Conservation (phyloP, 495 filamentous ascomycete genomes). For the Talaromyces proteolyticus region DNA sequence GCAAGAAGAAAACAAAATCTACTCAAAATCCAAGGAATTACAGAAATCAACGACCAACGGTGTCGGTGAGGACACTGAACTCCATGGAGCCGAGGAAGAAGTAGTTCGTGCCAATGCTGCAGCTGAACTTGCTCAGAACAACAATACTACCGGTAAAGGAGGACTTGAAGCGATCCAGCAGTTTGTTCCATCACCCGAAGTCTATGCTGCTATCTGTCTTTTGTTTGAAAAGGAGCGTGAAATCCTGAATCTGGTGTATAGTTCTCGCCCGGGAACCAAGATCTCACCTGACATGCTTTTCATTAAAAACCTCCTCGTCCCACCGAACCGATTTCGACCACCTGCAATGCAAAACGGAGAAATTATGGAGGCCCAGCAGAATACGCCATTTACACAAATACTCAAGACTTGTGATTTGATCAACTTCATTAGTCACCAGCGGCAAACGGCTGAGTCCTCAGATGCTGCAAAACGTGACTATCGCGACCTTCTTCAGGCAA, state of each 20-base stretch:
- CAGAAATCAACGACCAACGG: conserved; percentile 10
- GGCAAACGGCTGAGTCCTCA: conserved; percentile 44
- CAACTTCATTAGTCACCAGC: conserved; percentile 68
- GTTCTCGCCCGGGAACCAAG: conserved; percentile 54
- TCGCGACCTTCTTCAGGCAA: conserved; percentile 61
- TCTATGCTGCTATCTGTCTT: conserved; percentile 64
- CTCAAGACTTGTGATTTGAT: conserved; percentile 64
- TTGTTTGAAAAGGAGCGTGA: conserved; percentile 86
- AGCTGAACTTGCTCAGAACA: conserved; percentile 15
- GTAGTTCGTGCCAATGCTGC: conserved; percentile 55
- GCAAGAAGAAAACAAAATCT: conserved; percentile 30
- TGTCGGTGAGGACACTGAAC: conserved; percentile 21
- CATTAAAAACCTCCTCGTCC: conserved; percentile 73
- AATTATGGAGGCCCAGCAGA: conserved; percentile 80
- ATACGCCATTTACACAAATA: conserved; percentile 76
- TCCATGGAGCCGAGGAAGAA: conserved; percentile 60
- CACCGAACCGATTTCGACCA: conserved; percentile 89
- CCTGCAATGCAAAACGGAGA: conserved; percentile 74
- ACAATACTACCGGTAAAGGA: not conserved
- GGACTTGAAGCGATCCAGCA: conserved; percentile 42
- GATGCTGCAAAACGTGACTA: conserved; percentile 40
- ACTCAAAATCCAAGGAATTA: conserved; percentile 25
- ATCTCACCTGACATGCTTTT: conserved; percentile 86
- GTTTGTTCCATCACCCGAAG: conserved; percentile 70
- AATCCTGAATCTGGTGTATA: conserved; percentile 75